These are phyloP conservation scores for Pugionium dolabratum DNA, from an alignment of 345 rosid genomes.

Conservation along the genomic window DNA sequence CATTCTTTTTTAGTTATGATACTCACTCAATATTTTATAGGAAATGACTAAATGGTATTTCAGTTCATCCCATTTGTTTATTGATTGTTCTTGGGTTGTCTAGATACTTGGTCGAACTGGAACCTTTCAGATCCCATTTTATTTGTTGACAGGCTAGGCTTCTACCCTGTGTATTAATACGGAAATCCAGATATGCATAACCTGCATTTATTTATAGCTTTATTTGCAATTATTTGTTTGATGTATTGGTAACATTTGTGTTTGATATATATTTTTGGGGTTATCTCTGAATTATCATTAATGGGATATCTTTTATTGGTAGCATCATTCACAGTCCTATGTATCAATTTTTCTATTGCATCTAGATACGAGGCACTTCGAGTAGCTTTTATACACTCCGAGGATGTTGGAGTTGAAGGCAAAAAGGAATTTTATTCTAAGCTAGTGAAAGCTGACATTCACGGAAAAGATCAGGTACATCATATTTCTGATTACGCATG, in stretches of 20 bases:
- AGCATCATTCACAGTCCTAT: constrained; percentile 2
- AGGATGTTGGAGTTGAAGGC: constrained; percentile 72
- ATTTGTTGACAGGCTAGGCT: constrained; percentile 11
- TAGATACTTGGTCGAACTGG: constrained; percentile 12
- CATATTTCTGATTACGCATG: constrained; percentile 17
- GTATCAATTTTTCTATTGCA: constrained; percentile 20
- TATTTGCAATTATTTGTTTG: constrained; percentile 2
- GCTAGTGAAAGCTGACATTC: constrained; percentile 93
- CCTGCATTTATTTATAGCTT: constrained; percentile 2
- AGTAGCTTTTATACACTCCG: constrained; percentile 92
- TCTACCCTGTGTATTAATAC: not conserved
- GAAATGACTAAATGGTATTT: constrained; percentile 21
- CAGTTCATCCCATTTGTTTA: constrained; percentile 17
- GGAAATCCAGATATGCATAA: constrained; percentile 11
- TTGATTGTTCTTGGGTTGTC: constrained; percentile 4
- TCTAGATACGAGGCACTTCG: constrained; percentile 93
- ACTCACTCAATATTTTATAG: constrained; percentile 1
- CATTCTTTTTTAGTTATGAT: constrained; percentile 22
- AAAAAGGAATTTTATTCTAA: constrained; percentile 75
- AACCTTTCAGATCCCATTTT: constrained; percentile 3
- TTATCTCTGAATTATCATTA: not conserved
- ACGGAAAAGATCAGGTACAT: constrained; percentile 98
- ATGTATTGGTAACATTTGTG: constrained; percentile 13
- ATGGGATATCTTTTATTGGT: not conserved
- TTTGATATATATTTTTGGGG: not conserved